Evolutionary conservation across 2,329 filamentous ascomycete species (phyloP), one percentile per base, ranked within the genome.

Genomic region (Myriosclerotinia duriaeana): DNA sequence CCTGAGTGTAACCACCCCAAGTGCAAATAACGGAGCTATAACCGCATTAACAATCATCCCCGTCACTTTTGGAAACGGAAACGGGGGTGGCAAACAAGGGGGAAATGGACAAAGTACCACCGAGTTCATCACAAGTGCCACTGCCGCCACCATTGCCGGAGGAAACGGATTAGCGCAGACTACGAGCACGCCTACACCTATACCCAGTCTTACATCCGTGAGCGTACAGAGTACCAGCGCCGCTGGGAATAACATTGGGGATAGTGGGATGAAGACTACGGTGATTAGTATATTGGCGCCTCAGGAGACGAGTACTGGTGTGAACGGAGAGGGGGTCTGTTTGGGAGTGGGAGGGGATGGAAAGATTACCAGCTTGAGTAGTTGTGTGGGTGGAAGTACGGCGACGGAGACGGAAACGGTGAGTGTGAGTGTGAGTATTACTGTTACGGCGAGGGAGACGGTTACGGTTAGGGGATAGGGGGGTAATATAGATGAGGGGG

Each of bases 401-500:
- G 42, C 26, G 5, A 58, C 26, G 3, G 40, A 59, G 7, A 48
- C 42, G 7, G 56, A 59, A 12, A 48, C 42, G 7, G 56, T 60
- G 3, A 22, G 56, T 36, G 56, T 48, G 20, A 50, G 56, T 36
- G 42, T 48, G 12, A 50, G 20, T n/a, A 8, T 48, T 11, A n/a
- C 42, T 34, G 44, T 48, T 36, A 48, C 30, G 3, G 56, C 56
- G 9, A 59, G 20, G 20, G 56, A 59, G 42, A 60, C 56, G 17
- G 42, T 60, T 46, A 59, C 55, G 17, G 42, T 59, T 36, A 46
- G 17, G 22, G 42, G 30, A 12, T 60, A 58, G 46, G n/a, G 46
- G 7, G 4, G 15, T 52, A 15, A 12, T 5, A 26, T 14, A 15
- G 22, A 15, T 52, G 22, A 30, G 15, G 3, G 5, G 5, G 5